phyloP scores from a whole-genome alignment of 202 grass and related monocot species.

The Schoenoplectus triqueter region DNA sequence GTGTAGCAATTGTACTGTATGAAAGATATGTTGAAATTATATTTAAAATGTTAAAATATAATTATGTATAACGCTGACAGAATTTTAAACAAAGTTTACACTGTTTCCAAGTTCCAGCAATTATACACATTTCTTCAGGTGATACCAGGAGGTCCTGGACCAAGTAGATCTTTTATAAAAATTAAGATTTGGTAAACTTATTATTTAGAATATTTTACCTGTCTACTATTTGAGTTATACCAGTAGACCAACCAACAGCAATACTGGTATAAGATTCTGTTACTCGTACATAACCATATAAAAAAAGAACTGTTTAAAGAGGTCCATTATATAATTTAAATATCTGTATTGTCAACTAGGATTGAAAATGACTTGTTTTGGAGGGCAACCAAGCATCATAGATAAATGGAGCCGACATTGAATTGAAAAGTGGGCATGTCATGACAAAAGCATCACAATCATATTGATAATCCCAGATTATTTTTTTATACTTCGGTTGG shows the following conservation, averaged over 20 bases:
- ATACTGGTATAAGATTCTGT: not conserved
- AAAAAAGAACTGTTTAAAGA: not conserved
- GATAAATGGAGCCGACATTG: slow-evolving; percentile 39
- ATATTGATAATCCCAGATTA: slow-evolving; percentile 13
- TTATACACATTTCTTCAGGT: not conserved
- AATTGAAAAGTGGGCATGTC: slow-evolving; percentile 34
- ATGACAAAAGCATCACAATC: slow-evolving; percentile 35
- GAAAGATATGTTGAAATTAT: not conserved
- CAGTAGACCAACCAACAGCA: slow-evolving; percentile 7
- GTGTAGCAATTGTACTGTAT: not conserved
- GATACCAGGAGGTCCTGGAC: too few relatives aligned
- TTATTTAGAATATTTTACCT: not conserved
- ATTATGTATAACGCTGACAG: not conserved
- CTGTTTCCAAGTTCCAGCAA: not conserved
- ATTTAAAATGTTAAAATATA: not conserved
- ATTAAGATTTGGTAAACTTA: not conserved
- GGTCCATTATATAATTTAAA: not conserved
- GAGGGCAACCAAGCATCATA: slow-evolving; percentile 32
- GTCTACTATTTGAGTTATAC: not conserved
- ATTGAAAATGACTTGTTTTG: slow-evolving; percentile 27
- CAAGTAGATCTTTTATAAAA: not conserved
- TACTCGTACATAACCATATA: slow-evolving; percentile 4
- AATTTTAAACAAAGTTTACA: not conserved
- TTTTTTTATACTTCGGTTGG: not conserved
- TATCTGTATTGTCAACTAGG: not conserved